Percentiles rank a stretch among this genome's conserved stretches.
These are phyloP conservation scores for Lepidopterella palustris DNA, from an alignment of 495 filamentous ascomycete species.

Conservation along the genomic window DNA sequence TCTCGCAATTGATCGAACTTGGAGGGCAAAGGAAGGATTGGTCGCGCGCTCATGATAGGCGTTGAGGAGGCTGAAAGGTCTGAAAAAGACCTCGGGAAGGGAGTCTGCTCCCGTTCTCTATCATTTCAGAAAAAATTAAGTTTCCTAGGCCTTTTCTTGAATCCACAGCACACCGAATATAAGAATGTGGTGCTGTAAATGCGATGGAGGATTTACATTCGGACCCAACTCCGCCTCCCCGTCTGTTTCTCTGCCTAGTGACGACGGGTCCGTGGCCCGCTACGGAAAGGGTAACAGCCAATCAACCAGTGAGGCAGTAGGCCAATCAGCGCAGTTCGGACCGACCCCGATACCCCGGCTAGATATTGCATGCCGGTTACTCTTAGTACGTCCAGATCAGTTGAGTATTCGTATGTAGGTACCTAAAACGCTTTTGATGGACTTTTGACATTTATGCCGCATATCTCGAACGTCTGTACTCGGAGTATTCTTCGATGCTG, in stretches of 20 bases:
- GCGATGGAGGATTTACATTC: not conserved
- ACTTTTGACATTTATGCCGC: too few relatives aligned
- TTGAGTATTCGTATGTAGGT: too few relatives aligned
- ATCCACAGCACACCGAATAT: not conserved
- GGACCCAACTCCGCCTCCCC: not conserved
- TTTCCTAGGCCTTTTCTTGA: too few relatives aligned
- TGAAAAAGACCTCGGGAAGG: conserved; percentile 1
- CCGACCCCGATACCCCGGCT: not conserved
- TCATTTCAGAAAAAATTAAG: not conserved
- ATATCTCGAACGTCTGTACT: too few relatives aligned
- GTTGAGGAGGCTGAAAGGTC: not conserved
- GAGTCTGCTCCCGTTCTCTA: not conserved
- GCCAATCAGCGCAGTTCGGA: not conserved
- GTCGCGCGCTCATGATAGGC: conserved; percentile 5
- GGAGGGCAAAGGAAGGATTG: conserved; percentile 8
- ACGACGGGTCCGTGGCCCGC: not conserved
- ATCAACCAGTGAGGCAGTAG: not conserved
- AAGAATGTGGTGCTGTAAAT: not conserved
- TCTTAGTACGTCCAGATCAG: too few relatives aligned
- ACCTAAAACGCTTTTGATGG: too few relatives aligned
- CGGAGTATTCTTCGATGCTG: too few relatives aligned
- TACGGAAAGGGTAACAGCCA: too few relatives aligned
- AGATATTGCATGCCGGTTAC: not conserved
- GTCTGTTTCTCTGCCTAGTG: not conserved
- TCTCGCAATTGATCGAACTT: not conserved